phyloP scores from a whole-genome alignment of 192 early-diverging fungal species.

The Cetraspora pellucida region DNA sequence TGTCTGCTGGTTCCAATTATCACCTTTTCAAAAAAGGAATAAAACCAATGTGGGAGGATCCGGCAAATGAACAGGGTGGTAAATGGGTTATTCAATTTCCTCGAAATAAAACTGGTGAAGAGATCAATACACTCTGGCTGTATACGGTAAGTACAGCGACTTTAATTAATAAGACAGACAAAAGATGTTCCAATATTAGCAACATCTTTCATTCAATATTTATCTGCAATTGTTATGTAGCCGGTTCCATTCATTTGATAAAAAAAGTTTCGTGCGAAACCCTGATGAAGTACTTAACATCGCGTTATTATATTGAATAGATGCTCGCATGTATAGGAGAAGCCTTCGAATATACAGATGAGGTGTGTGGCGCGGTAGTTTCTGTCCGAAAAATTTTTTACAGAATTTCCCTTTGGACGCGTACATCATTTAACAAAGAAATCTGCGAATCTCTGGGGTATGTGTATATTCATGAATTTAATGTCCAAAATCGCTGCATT shows the following conservation, averaged over 20 bases:
- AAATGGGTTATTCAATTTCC: constrained; percentile 84
- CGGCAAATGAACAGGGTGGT: constrained; percentile 85
- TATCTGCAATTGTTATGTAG: too few relatives aligned
- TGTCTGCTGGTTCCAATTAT: constrained; percentile 84
- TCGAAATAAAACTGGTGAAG: constrained; percentile 67
- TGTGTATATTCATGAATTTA: constrained; percentile 26
- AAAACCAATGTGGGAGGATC: constrained; percentile 95
- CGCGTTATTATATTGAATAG: constrained; percentile 43
- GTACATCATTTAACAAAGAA: constrained; percentile 55
- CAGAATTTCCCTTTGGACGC: constrained; percentile 87
- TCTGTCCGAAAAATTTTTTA: constrained; percentile 82
- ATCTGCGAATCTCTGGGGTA: constrained; percentile 58
- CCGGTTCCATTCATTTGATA: too few relatives aligned
- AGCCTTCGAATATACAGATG: constrained; percentile 72
- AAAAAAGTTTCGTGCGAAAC: too few relatives aligned
- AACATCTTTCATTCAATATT: too few relatives aligned
- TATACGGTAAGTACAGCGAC: constrained; percentile 58
- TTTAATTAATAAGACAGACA: too few relatives aligned
- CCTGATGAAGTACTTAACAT: neutral
- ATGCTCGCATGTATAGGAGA: constrained; percentile 90
- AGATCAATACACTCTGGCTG: constrained; percentile 86
- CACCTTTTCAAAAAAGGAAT: constrained; percentile 93
- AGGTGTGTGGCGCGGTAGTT: constrained; percentile 88
- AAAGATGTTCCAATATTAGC: too few relatives aligned
- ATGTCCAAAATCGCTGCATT: neutral